Conservation (phyloP, 306 rosid species). For the Lotus japonicus region DNA sequence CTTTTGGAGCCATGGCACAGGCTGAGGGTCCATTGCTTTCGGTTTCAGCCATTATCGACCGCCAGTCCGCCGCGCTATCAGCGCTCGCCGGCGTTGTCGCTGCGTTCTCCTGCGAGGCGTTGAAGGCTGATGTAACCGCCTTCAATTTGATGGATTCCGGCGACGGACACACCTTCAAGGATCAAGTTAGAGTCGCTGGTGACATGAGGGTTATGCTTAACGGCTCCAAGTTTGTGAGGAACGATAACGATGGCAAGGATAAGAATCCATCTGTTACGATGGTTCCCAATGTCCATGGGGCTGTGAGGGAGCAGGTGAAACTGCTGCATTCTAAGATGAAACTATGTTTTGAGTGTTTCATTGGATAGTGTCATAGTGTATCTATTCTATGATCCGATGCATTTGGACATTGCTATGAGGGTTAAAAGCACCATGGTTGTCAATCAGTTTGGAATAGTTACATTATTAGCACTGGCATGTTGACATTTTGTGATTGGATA, state of each 20-base stretch:
- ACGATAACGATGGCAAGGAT: no score
- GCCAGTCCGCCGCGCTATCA: constrained; percentile 42
- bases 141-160: constrained; percentile 71
- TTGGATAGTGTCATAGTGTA: not conserved
- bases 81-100: constrained; percentile 51
- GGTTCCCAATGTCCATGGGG: constrained; percentile 55
- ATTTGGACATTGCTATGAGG: not conserved
- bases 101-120: constrained; percentile 76
- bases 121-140: constrained; percentile 52
- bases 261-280: constrained; percentile 25
- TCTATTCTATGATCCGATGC: not conserved
- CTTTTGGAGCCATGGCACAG: no score
- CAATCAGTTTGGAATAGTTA: not conserved
- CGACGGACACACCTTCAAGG: constrained; percentile 60
- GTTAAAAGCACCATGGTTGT: not conserved
- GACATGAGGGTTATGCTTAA: constrained; percentile 70
- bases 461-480: no score
- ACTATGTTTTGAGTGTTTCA: not conserved
- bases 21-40: constrained; percentile 46
- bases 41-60: constrained; percentile 53
- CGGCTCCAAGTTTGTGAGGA: constrained; percentile 79
- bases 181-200: constrained; percentile 63
- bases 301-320: constrained; percentile 52
- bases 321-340: constrained; percentile 47
- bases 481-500: not conserved